Conservation (phyloP, 768 basidiomycete species). For the Saitozyma sp. region DNA sequence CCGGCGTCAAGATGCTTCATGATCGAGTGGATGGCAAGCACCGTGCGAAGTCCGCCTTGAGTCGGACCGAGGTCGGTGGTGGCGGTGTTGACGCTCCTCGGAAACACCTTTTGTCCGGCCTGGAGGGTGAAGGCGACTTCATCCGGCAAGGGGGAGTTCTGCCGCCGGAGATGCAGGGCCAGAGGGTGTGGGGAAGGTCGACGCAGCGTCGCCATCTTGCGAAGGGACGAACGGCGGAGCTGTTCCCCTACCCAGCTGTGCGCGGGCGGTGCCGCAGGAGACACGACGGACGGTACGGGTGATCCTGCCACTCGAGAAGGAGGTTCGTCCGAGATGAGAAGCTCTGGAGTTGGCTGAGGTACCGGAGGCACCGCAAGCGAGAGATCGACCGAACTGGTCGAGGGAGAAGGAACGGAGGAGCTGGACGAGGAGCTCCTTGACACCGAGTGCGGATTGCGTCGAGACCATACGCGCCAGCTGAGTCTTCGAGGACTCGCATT, state of each 20-base stretch:
- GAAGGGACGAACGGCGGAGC: conserved; percentile 29
- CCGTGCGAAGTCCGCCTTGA: conserved; percentile 26
- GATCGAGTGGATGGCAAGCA: conserved; percentile 20
- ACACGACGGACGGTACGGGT: conserved; percentile 7
- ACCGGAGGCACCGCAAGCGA: conserved; percentile 3
- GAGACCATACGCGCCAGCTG: background rate
- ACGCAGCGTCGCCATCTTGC: conserved; percentile 35
- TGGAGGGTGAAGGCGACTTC: conserved; percentile 39
- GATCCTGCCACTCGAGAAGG: conserved; percentile 4
- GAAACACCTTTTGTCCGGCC: conserved; percentile 36
- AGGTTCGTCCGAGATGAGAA: background rate
- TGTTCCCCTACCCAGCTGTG: conserved; percentile 24
- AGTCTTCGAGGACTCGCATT: no score
- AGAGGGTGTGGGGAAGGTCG: conserved; percentile 43
- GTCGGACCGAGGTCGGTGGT: conserved; percentile 20
- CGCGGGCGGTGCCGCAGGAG: background rate
- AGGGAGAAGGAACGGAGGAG: conserved; percentile 11
- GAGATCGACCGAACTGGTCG: conserved; percentile 1
- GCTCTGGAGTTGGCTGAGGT: conserved; percentile 1
- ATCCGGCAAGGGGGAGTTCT: conserved; percentile 32
- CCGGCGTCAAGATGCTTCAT: conserved; percentile 25
- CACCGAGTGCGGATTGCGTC: background rate
- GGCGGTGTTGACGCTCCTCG: conserved; percentile 28
- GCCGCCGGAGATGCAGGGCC: conserved; percentile 26
- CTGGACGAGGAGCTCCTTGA: conserved; percentile 2